Evolutionary conservation across 306 rosid species (phyloP), one percentile per base, ranked within the genome.

Genomic region (Malus fusca): DNA sequence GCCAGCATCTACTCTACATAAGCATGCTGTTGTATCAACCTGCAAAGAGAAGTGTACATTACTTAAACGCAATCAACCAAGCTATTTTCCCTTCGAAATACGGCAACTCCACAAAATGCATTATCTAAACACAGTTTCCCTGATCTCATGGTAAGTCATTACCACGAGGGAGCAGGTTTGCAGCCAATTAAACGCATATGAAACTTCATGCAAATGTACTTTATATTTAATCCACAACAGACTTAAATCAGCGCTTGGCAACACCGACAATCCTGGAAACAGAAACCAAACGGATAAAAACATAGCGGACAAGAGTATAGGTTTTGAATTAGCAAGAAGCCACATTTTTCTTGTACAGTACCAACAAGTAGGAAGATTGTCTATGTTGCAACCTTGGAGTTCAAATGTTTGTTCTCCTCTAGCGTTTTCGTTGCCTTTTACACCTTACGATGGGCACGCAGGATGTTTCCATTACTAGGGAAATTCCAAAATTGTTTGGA

Each of bases 1-100:
- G 78, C 97, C 93, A 23, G 93, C 89, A 79, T 92, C 97, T 55
- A 89, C 96, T 79, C 97, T 84, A 83, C 97, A 92, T 66, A 92
- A 83, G 76, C 97, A 92, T 70, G 97, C 96, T 68, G 93, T 87
- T 11, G 93, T 87, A 84, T 92, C 97, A 78, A 92, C 97, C 97
- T 92, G 93, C 85, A 82, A 75, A 80, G 25, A 44, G 44, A 82
- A 66, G 75, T 40, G 67, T 28, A 60, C 37, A 58, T 25, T 55
- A 9, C 12, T 65, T 23, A 71, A 68, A 13, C 75, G 74, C 56
- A 43, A 19, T 55, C 65, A 22, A 48, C 74, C 66, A 43, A 18
- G 21, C 44, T 19, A 82, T 2, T 6, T 26, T 44, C 14, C 31
- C 15, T 51, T 33, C 21, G 28, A 61, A 44, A 5, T 30, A 22